These are phyloP conservation scores for Nakaseomyces delphensis DNA, from an alignment of 1,139 yeast genomes.

Conservation along the genomic window DNA sequence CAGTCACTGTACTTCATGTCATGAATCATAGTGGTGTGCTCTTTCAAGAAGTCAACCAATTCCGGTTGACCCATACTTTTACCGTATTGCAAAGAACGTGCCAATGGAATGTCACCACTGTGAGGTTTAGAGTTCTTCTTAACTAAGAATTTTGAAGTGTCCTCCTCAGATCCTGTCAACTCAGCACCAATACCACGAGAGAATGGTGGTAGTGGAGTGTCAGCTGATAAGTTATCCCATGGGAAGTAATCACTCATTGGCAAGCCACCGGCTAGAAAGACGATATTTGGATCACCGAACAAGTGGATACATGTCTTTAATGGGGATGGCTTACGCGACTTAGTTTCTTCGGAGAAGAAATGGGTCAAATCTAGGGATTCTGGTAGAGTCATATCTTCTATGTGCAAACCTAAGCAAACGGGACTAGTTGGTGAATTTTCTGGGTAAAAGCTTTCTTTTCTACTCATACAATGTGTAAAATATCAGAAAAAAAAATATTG, in stretches of 20 bases:
- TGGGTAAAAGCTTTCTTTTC: not conserved
- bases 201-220: slow-evolving; percentile 72
- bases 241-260: slow-evolving; percentile 91
- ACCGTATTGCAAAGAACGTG: slow-evolving; percentile 89
- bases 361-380: slow-evolving; percentile 64
- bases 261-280: slow-evolving; percentile 92
- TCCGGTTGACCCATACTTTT: slow-evolving; percentile 71
- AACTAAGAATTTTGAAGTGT: slow-evolving; percentile 34
- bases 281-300: slow-evolving; percentile 62
- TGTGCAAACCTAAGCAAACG: slow-evolving; percentile 3
- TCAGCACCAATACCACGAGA: slow-evolving; percentile 64
- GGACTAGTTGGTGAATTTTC: slow-evolving; percentile 1
- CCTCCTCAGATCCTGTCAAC: slow-evolving; percentile 43
- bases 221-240: slow-evolving; percentile 62
- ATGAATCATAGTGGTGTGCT: slow-evolving; percentile 69
- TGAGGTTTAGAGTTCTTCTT: slow-evolving; percentile 35
- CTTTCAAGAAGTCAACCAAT: slow-evolving; percentile 55
- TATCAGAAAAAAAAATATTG: not conserved
- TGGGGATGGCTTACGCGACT: slow-evolving; percentile 66
- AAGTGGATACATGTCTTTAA: slow-evolving; percentile 78
- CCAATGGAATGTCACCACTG: slow-evolving; percentile 58
- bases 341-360: slow-evolving; percentile 70
- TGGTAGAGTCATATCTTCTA: slow-evolving; percentile 26
- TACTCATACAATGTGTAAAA: slow-evolving; percentile 1
- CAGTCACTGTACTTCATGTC: slow-evolving; percentile 57